Base-by-base conservation (phyloP, 2,329 filamentous ascomycete genomes). In the Coniochaeta sp. region DNA sequence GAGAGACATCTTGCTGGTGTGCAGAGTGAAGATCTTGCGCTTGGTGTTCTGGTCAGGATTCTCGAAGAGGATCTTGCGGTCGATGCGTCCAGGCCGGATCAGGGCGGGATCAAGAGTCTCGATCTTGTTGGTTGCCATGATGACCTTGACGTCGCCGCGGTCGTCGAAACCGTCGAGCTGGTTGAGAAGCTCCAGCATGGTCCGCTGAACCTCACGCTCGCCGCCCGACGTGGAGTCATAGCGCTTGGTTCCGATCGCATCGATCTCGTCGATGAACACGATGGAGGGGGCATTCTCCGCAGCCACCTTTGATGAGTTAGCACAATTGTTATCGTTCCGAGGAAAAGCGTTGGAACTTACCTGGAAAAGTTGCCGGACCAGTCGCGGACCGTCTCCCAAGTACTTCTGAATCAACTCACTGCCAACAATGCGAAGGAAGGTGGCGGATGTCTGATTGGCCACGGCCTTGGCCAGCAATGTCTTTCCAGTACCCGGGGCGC, bases 111-210 rank as follows among this genome's bases (percentile, higher is more conserved):
- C 95, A 26, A 99, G 79, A 4, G 90, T 95, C 61, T 99, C 95
- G 60, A 99, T 99, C 82, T 99, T 99, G 84, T 99, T 99, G 60
- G 94, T 99, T 12, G 94, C 95, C 91, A 99, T 97, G 70, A 99
- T 92, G 56, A 99, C 94, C 78, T 99, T 99, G 71, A 99, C 92
- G 67, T 99, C 94, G 61, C 94, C 95, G 55, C 94, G 89, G 70
- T 99, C 95, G 66, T 99, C 94, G 73, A 99, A 99, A 63, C 94
- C 94, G 67, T 99, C 94, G 8, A 99, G 85, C 75, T 99, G 94
- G 72, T 99, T 99, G 38, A 99, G 85, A 51, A 99, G 82, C 67
- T 99, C 94, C 70, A 99, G 76, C 94, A 99, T 99, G 48, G 94
- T 99, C 69, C 94, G 86, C 75, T 99, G 94, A 33, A 99, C 90